phyloP scores from a whole-genome alignment of 495 filamentous ascomycete species.

The Antarctomyces pellizariae region DNA sequence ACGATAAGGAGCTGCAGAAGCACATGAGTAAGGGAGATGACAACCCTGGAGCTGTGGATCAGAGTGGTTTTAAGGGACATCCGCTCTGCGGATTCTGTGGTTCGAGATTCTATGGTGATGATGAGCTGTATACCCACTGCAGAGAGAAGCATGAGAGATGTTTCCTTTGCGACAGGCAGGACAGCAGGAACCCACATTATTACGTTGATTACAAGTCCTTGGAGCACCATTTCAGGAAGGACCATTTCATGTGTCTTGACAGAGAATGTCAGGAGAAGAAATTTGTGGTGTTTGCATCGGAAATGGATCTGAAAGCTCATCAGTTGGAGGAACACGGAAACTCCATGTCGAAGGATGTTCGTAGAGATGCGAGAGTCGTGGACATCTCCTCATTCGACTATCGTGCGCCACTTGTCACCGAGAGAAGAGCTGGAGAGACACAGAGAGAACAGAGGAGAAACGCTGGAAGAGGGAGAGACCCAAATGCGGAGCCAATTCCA shows the following conservation, averaged over 20 bases:
- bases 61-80: constrained; percentile 91
- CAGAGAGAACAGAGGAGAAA: constrained; percentile 19
- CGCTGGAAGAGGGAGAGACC: constrained; percentile 26
- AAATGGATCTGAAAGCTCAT: constrained; percentile 82
- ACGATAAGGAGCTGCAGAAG: constrained; percentile 48
- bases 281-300: constrained; percentile 87
- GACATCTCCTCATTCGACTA: constrained; percentile 73
- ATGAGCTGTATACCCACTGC: constrained; percentile 87
- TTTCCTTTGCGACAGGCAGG: constrained; percentile 69
- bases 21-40: constrained; percentile 88
- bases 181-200: constrained; percentile 53
- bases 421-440: constrained; percentile 24
- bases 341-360: constrained; percentile 57
- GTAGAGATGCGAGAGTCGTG: constrained; percentile 64
- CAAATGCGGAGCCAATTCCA: constrained; percentile 56
- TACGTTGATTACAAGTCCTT: constrained; percentile 69
- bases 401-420: constrained; percentile 41
- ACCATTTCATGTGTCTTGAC: constrained; percentile 72
- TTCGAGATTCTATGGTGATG: constrained; percentile 79
- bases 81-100: constrained; percentile 86
- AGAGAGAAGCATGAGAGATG: constrained; percentile 82
- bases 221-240: constrained; percentile 62
- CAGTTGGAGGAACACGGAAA: constrained; percentile 56
- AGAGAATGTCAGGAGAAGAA: constrained; percentile 86
- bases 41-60: constrained; percentile 68